Conservation (phyloP, 192 early-diverging fungal genomes). For the Neocallimastix lanati region DNA sequence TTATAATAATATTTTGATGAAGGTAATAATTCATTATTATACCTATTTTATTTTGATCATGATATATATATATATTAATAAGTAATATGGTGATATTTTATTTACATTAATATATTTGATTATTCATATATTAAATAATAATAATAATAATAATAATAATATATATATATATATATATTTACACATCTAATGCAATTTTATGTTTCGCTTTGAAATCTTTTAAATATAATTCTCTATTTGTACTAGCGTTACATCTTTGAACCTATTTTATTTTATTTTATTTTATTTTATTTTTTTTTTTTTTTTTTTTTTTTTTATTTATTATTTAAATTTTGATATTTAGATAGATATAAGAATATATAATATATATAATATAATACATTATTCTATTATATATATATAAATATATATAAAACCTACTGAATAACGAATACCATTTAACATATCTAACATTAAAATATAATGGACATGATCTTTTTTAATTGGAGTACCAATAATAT, state of each 20-base stretch:
- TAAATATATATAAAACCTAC: constrained; percentile 19
- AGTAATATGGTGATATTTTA: no score
- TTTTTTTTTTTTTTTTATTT: no score
- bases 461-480: constrained; percentile 91
- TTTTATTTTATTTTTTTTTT: no score
- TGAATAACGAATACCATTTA: constrained; percentile 87
- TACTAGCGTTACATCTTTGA: background rate
- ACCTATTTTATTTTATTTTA: background rate
- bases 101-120: no score
- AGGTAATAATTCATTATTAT: constrained; percentile 88
- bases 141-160: no score
- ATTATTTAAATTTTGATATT: no score
- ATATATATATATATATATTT: background rate
- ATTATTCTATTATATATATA: background rate
- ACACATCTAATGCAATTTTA: background rate
- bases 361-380: no score
- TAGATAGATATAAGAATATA: no score
- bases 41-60: constrained; percentile 13
- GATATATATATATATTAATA: no score
- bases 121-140: no score
- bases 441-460: constrained; percentile 96
- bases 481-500: constrained; percentile 64
- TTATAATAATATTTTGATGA: constrained; percentile 93
- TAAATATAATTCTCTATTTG: background rate
- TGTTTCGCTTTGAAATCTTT: background rate